Evolutionary conservation across 2,329 filamentous ascomycete species (phyloP).

Genomic region (Hypoxylon sp.): DNA sequence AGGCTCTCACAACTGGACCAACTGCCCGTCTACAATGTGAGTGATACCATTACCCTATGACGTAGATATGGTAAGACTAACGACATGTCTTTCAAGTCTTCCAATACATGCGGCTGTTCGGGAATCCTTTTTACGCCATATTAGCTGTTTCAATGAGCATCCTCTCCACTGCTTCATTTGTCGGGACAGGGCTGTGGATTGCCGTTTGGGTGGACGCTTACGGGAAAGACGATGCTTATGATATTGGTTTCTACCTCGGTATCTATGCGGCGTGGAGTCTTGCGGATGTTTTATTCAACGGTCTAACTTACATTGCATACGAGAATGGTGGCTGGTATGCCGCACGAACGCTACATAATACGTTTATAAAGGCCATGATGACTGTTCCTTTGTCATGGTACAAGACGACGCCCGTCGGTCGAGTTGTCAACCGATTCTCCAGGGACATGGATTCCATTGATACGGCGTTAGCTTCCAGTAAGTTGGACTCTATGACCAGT

Average conservation of each 20-base stretch:
- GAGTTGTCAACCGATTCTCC: conserved; percentile 69
- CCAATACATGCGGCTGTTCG: conserved; percentile 67
- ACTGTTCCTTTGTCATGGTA: conserved; percentile 71
- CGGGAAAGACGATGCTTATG: conserved; percentile 59
- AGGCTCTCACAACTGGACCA: conserved; percentile 65
- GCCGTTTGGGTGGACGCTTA: conserved; percentile 69
- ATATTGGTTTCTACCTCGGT: conserved; percentile 66
- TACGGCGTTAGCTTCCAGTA: conserved; percentile 59
- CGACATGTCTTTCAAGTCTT: conserved; percentile 55
- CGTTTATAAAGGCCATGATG: conserved; percentile 67
- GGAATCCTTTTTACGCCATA: conserved; percentile 61
- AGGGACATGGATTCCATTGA: conserved; percentile 72
- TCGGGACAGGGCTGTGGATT: conserved; percentile 64
- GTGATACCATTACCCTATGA: conserved; percentile 34
- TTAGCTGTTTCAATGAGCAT: conserved; percentile 59
- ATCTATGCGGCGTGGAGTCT: conserved; percentile 66
- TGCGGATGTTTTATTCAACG: conserved; percentile 60
- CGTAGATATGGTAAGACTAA: conserved; percentile 37
- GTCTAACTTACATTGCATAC: conserved; percentile 62
- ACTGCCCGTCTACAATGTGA: conserved; percentile 62
- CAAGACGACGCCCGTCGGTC: conserved; percentile 66
- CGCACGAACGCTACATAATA: conserved; percentile 66
- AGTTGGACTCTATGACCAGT: conserved; percentile 19
- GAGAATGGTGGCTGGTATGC: conserved; percentile 71
- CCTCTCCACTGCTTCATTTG: conserved; percentile 59